Percentiles rank a stretch among this genome's conserved stretches.
These are phyloP conservation scores for Lactarius pseudohatsudake DNA, from an alignment of 768 basidiomycete species.

Conservation along the genomic window DNA sequence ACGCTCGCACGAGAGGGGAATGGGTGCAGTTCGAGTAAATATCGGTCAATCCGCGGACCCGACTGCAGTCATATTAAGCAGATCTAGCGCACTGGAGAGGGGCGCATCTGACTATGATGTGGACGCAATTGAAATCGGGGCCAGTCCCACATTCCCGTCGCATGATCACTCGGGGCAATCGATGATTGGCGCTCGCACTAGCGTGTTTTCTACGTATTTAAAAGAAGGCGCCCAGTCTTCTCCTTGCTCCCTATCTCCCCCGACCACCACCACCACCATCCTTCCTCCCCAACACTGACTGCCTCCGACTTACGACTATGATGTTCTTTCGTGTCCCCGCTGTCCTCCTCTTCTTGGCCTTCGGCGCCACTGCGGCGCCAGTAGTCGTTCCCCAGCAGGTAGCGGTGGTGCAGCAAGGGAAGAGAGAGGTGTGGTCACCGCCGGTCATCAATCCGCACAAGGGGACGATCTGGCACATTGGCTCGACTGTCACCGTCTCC, in stretches of 20 bases:
- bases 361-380: constrained; percentile 11
- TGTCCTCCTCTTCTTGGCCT: constrained; percentile 3
- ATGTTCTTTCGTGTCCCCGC: constrained; percentile 6
- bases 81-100: neutral
- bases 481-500: constrained; percentile 47
- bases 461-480: constrained; percentile 51
- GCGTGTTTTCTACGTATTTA: neutral
- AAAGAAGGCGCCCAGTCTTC: neutral
- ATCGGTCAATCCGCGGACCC: neutral
- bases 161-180: neutral
- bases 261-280: neutral
- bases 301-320: neutral
- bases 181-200: neutral
- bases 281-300: neutral
- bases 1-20: neutral
- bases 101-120: neutral
- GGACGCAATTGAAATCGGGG: neutral
- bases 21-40: neutral
- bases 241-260: neutral
- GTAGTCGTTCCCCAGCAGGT: neutral
- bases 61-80: neutral
- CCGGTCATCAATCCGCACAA: constrained; percentile 49
- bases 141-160: neutral
- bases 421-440: constrained; percentile 46
- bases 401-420: neutral